These are phyloP conservation scores for Aegilops tauschii DNA, from an alignment of 176 grass and related monocot genomes.

Conservation along the genomic window DNA sequence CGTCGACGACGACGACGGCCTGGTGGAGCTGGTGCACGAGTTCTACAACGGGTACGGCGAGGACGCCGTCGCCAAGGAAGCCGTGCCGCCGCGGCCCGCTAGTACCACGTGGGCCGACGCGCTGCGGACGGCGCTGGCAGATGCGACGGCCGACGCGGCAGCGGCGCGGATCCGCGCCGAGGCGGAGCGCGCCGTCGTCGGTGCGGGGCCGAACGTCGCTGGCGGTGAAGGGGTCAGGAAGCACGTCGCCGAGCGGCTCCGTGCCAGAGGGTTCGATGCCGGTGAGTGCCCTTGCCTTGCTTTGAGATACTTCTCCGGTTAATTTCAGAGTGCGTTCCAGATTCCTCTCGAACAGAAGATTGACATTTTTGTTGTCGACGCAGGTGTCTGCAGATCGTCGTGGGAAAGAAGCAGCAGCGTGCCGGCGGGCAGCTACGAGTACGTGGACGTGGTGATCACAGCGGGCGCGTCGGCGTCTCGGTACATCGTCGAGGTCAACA, in stretches of 20 bases:
- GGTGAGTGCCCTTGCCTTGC: constrained; percentile 24
- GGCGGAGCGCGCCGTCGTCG: constrained; percentile 50
- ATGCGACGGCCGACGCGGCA: constrained; percentile 36
- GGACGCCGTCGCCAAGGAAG: neutral
- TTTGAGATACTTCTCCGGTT: neutral
- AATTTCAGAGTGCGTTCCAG: neutral
- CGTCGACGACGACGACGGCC: constrained; percentile 39
- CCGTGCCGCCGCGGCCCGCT: neutral
- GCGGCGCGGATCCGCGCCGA: constrained; percentile 44
- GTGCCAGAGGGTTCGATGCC: constrained; percentile 50
- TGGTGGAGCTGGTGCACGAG: constrained; percentile 62
- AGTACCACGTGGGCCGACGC: constrained; percentile 19
- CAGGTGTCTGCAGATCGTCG: constrained; percentile 73
- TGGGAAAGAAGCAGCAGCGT: constrained; percentile 45
- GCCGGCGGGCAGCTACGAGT: constrained; percentile 47
- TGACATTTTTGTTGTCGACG: neutral
- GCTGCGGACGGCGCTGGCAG: constrained; percentile 32
- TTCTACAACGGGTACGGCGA: constrained; percentile 62
- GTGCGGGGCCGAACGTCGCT: neutral
- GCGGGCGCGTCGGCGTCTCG: neutral
- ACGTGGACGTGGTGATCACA: constrained; percentile 49
- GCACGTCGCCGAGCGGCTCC: constrained; percentile 41
- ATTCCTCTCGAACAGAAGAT: neutral
- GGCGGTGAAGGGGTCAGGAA: constrained; percentile 26
- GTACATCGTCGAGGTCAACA: constrained; percentile 75